These are phyloP conservation scores for Aspergillus sp. DNA, from an alignment of 2,329 filamentous ascomycete genomes.

Conservation along the genomic window DNA sequence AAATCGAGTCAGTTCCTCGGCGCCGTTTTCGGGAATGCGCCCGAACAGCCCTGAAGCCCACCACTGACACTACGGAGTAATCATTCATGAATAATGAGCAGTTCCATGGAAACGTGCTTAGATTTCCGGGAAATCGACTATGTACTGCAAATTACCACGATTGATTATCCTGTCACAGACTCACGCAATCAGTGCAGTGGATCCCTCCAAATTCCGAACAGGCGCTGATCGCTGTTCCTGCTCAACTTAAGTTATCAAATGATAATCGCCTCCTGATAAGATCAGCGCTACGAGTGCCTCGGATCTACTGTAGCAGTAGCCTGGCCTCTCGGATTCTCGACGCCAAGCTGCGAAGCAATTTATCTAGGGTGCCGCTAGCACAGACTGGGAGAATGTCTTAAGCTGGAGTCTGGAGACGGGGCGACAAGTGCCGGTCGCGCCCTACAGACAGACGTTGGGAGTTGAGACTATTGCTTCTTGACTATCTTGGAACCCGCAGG, in stretches of 20 bases:
- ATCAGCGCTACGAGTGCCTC: not conserved
- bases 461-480: not conserved
- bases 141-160: no score
- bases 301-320: not conserved
- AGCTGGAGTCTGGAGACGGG: not conserved
- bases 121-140: no score
- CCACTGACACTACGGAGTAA: no score
- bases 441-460: not conserved
- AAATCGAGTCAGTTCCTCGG: not conserved
- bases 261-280: not conserved
- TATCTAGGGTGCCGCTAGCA: not conserved
- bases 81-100: no score
- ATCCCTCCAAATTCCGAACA: not conserved
- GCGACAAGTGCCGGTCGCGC: not conserved
- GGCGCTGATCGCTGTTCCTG: not conserved
- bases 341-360: no score
- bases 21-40: not conserved
- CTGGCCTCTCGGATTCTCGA: not conserved
- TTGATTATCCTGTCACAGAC: no score
- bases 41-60: not conserved
- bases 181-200: not conserved
- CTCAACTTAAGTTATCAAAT: no score
- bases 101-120: no score
- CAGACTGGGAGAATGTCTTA: not conserved
- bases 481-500: no score